These are phyloP conservation scores for Mollisiaceae sp. DNA, from an alignment of 2,329 filamentous ascomycete species.

Conservation along the genomic window DNA sequence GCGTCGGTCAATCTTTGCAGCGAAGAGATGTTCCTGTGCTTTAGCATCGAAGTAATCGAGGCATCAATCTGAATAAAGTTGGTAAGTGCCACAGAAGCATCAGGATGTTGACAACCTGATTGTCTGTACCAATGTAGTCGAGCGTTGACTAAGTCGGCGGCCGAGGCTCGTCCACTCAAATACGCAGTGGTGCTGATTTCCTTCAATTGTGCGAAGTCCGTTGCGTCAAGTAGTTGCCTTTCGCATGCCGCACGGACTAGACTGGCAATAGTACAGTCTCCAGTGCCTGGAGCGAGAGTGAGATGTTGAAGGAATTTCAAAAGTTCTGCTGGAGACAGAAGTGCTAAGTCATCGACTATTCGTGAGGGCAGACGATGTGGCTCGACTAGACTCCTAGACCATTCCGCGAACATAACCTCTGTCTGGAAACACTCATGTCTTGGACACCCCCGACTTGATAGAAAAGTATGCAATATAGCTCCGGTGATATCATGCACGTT, in stretches of 20 bases:
- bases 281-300: slow-evolving; percentile 16
- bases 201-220: slow-evolving; percentile 43
- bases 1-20: slow-evolving; percentile 28
- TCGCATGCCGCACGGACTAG: slow-evolving; percentile 25
- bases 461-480: slow-evolving; percentile 52
- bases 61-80: slow-evolving; percentile 46
- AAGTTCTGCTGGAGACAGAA: slow-evolving; percentile 44
- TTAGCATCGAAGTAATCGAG: slow-evolving; percentile 26
- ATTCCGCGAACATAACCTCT: slow-evolving; percentile 47
- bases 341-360: slow-evolving; percentile 48
- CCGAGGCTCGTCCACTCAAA: slow-evolving; percentile 46
- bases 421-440: slow-evolving; percentile 48
- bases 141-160: slow-evolving; percentile 44
- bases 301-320: slow-evolving; percentile 30
- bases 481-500: slow-evolving; percentile 49
- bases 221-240: slow-evolving; percentile 27
- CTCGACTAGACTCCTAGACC: slow-evolving; percentile 42
- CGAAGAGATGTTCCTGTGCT: slow-evolving; percentile 23
- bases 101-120: slow-evolving; percentile 45
- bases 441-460: slow-evolving; percentile 48
- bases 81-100: slow-evolving; percentile 41
- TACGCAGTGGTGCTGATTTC: slow-evolving; percentile 47
- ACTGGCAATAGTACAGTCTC: slow-evolving; percentile 21
- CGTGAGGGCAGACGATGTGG: slow-evolving; percentile 41
- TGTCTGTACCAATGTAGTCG: slow-evolving; percentile 49